These are phyloP conservation scores for Discostella stelligeroides DNA, from an alignment of 108 stramenopile genomes.

Conservation along the genomic window DNA sequence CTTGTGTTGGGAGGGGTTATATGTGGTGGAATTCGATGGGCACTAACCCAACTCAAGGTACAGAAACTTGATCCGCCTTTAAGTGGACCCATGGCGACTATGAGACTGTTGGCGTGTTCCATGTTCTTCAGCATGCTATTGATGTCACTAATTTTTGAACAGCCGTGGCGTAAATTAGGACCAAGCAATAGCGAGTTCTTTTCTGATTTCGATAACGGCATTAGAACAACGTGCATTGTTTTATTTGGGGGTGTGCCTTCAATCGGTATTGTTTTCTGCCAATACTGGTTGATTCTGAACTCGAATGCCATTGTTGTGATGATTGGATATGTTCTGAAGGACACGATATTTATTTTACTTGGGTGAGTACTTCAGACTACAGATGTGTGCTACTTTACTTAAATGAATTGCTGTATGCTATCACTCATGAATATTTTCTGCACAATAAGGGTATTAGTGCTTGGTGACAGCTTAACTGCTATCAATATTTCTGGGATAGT, in stretches of 20 bases:
- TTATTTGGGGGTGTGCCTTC: constrained; percentile 73
- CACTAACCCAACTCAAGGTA: constrained; percentile 80
- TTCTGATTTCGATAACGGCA: constrained; percentile 29
- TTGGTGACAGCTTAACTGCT: constrained; percentile 70
- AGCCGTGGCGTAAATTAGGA: constrained; percentile 64
- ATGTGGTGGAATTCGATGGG: constrained; percentile 83
- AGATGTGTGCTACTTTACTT: background rate
- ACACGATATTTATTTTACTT: constrained; percentile 80
- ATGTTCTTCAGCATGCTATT: constrained; percentile 81
- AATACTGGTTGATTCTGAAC: constrained; percentile 86
- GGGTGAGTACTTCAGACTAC: constrained; percentile 63
- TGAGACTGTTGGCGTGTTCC: constrained; percentile 76
- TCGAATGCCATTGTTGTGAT: constrained; percentile 84
- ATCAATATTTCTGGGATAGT: constrained; percentile 64
- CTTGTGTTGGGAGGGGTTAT: constrained; percentile 67
- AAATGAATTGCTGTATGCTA: constrained; percentile 2
- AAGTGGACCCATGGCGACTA: constrained; percentile 79
- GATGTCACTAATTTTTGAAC: constrained; percentile 66
- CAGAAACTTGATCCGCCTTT: constrained; percentile 82
- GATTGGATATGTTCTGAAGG: constrained; percentile 92
- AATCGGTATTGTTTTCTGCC: constrained; percentile 85
- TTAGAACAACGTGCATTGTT: constrained; percentile 62
- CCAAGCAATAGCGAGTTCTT: constrained; percentile 41
- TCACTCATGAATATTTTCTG: too few species aligned
- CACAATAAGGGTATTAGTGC: constrained; percentile 62